These are phyloP conservation scores for Hanseniaspora vineae DNA, from an alignment of 805 yeast genomes.

Conservation along the genomic window DNA sequence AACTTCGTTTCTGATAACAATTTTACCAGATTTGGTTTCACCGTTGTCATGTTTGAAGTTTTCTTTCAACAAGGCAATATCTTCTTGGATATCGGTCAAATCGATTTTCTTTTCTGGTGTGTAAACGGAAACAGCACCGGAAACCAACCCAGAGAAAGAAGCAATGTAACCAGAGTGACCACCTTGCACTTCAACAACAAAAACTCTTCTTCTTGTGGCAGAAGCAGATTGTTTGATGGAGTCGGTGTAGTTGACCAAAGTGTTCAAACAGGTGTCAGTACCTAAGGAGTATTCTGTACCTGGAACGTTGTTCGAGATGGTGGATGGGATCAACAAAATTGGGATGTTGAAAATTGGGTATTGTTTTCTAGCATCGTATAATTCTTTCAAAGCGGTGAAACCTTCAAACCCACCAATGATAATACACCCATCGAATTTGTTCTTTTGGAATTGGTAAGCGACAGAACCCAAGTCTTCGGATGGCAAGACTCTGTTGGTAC, in stretches of 20 bases:
- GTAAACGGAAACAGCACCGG: conserved; percentile 76
- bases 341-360: conserved; percentile 80
- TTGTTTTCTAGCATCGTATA: conserved; percentile 58
- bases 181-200: conserved; percentile 76
- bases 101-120: conserved; percentile 77
- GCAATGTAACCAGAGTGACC: conserved; percentile 77
- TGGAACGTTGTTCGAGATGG: conserved; percentile 70
- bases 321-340: conserved; percentile 66
- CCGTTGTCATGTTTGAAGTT: conserved; percentile 67
- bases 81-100: conserved; percentile 58
- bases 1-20: conserved; percentile 69
- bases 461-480: conserved; percentile 75
- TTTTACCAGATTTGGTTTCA: conserved; percentile 70
- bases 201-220: conserved; percentile 64
- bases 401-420: conserved; percentile 97
- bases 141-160: conserved; percentile 49
- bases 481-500: conserved; percentile 87
- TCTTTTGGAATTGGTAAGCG: conserved; percentile 87
- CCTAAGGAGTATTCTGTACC: conserved; percentile 74
- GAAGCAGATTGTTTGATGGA: conserved; percentile 70
- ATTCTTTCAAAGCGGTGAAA: conserved; percentile 70
- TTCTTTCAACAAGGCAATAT: conserved; percentile 54
- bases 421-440: conserved; percentile 75
- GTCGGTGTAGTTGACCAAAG: conserved; percentile 61
- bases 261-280: conserved; percentile 61